A percentile compares a stretch with the other conserved stretches of the same genome.
phyloP scores from a whole-genome alignment of 257 asterid genomes.

The Orobanche coerulescens region DNA sequence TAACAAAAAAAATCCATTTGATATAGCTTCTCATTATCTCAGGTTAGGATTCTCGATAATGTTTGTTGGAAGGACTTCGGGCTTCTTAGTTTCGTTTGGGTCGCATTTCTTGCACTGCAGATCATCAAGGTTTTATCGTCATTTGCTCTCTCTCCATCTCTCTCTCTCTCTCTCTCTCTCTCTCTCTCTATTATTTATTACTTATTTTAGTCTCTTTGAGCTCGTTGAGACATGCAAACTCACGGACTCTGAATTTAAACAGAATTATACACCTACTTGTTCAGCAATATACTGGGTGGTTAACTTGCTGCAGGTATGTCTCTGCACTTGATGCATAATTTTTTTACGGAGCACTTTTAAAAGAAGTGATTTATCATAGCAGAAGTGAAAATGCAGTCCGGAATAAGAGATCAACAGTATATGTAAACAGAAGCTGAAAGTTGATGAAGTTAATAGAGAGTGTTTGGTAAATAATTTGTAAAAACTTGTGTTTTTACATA shows the following conservation, averaged over 20 bases:
- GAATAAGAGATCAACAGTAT: too few relatives aligned
- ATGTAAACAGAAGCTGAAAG: too few relatives aligned
- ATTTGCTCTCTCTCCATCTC: not conserved
- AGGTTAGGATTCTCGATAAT: slow-evolving; percentile 72
- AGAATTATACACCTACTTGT: slow-evolving; percentile 61
- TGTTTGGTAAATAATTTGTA: not conserved
- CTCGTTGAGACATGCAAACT: slow-evolving; percentile 12
- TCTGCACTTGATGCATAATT: not conserved
- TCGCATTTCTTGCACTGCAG: slow-evolving; percentile 70
- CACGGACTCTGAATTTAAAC: slow-evolving; percentile 28
- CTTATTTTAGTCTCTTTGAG: not conserved
- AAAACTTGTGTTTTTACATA: not conserved
- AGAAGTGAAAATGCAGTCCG: too few relatives aligned
- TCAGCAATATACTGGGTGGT: slow-evolving; percentile 71
- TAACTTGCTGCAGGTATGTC: slow-evolving; percentile 80
- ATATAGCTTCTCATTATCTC: slow-evolving; percentile 23
- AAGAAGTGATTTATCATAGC: too few relatives aligned
- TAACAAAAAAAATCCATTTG: slow-evolving; percentile 3
- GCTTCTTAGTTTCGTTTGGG: slow-evolving; percentile 83
- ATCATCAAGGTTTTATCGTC: slow-evolving; percentile 51
- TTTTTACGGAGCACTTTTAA: too few relatives aligned
- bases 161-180: not conserved
- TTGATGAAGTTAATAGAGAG: not conserved
- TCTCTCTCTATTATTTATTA: not conserved
- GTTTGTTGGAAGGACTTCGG: slow-evolving; percentile 90